Evolutionary conservation across 768 basidiomycete genomes (phyloP), one percentile per base, ranked within the genome.

Genomic region (Hebeloma cylindrosporum): DNA sequence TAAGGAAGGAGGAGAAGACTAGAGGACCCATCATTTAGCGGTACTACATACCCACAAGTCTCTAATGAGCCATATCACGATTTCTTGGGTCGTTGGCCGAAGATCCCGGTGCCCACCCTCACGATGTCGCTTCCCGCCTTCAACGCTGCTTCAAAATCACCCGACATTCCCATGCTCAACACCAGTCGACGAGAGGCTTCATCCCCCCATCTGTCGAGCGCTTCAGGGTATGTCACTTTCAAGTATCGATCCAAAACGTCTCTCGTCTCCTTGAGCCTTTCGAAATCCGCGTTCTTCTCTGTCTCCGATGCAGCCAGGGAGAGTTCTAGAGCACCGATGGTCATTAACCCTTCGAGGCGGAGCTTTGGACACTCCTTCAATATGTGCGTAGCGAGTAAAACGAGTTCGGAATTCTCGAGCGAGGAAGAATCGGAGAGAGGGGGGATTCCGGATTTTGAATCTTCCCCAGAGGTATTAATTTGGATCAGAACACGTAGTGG

Each of bases 141-240:
- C 37, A 97, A 65, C 3, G 95, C 96, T 21, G 83, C 79, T 61
- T 86, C 89, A 58, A 93, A 98, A 58, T 98, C 95, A 50, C 83
- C 85, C 39, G 92, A 94, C 95, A 97, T 97, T 5, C 95, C 95
- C 93, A 96, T 97, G 46, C 89, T 92, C 61, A 92, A 58, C 55
- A 84, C 20, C 40, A 92, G 60, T 48, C 60, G 63, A 10, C 80
- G 79, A 2, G 64, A 62, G 5, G 52, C 52, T 18, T 72, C 72
- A 18, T 71, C 64, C 9, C 83, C 85, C 78, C 79, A 79, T 22
- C 43, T 56, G 51, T 54, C 43, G 6, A 16, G 53, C 17, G 54
- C 54, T 10, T 47, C 54, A 0, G 55, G 50, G 4, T 64, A 49
- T 21, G 67, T 60, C 3, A 53, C 37, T 16, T 44, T 50, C 44